Evolutionary conservation across 768 basidiomycete genomes (phyloP).

Genomic region (Boletus patriciae): DNA sequence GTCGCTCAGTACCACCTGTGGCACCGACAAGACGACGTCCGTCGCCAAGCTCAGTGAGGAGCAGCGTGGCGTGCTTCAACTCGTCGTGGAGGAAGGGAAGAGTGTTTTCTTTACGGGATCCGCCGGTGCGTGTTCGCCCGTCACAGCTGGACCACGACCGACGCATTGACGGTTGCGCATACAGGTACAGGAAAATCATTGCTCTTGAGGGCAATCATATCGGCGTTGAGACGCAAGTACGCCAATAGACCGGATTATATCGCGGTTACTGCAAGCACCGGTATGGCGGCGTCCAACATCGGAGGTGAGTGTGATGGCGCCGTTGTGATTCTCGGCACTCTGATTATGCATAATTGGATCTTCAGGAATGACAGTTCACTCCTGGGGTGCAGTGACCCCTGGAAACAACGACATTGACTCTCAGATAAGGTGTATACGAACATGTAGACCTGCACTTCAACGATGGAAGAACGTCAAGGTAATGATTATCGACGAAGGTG

Average conservation of each 20-base stretch:
- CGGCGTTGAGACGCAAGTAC: constrained; percentile 43
- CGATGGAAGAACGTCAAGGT: constrained; percentile 60
- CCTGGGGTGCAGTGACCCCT: constrained; percentile 60
- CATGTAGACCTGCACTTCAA: constrained; percentile 52
- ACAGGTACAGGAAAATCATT: constrained; percentile 67
- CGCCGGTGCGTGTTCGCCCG: constrained; percentile 46
- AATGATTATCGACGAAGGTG: constrained; percentile 67
- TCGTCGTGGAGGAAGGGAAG: constrained; percentile 56
- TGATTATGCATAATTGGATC: background rate
- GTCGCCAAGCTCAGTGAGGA: constrained; percentile 51
- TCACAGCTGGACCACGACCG: background rate
- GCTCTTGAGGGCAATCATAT: constrained; percentile 57
- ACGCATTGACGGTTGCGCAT: background rate
- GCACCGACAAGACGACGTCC: constrained; percentile 27
- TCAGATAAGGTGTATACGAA: constrained; percentile 50
- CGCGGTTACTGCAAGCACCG: constrained; percentile 46
- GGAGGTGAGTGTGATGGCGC: constrained; percentile 29
- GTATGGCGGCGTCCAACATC: constrained; percentile 52
- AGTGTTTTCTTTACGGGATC: constrained; percentile 69
- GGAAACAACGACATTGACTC: constrained; percentile 40
- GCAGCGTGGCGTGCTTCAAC: constrained; percentile 49
- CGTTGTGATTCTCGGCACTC: background rate
- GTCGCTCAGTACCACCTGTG: constrained; percentile 30
- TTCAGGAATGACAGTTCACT: constrained; percentile 59
- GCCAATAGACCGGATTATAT: constrained; percentile 34